Evolutionary conservation across 768 basidiomycete genomes (phyloP).

Genomic region (Podaxis carcinomalis): DNA sequence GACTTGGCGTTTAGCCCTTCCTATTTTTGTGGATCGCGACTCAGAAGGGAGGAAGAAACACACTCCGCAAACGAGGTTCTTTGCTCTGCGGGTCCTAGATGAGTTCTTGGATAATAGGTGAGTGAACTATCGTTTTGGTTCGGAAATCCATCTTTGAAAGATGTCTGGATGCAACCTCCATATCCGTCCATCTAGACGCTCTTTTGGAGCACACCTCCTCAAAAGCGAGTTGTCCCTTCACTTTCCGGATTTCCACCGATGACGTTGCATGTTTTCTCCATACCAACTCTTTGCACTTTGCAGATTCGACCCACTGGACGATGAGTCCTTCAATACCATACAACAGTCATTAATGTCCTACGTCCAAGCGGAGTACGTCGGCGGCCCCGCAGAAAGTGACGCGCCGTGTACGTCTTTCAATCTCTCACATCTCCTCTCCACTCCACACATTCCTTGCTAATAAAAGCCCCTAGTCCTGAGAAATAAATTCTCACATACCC

Average conservation of each 20-base stretch:
- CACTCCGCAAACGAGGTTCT: constrained; percentile 71
- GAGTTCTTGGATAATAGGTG: constrained; percentile 82
- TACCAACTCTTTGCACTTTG: constrained; percentile 10
- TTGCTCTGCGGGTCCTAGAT: constrained; percentile 74
- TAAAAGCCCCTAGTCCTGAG: constrained; percentile 59
- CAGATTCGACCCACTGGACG: constrained; percentile 66
- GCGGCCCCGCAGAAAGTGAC: constrained; percentile 77
- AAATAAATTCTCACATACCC: constrained; percentile 92
- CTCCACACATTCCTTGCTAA: constrained; percentile 4
- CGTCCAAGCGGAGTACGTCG: constrained; percentile 84
- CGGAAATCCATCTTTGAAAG: neutral
- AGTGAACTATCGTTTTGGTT: constrained; percentile 26
- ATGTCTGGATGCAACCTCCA: neutral
- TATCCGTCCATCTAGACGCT: constrained; percentile 1
- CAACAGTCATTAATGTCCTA: constrained; percentile 79
- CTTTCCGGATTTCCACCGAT: neutral
- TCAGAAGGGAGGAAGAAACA: constrained; percentile 64
- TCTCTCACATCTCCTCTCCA: constrained; percentile 1
- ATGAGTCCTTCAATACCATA: constrained; percentile 63
- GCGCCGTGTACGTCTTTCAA: constrained; percentile 64
- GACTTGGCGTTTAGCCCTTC: constrained; percentile 79
- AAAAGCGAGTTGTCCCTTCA: neutral
- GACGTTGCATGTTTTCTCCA: neutral
- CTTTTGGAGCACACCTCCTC: neutral
- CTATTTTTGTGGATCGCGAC: constrained; percentile 63